Evolutionary conservation across 2,329 filamentous ascomycete genomes (phyloP).

Genomic region (Orbilia quercus): DNA sequence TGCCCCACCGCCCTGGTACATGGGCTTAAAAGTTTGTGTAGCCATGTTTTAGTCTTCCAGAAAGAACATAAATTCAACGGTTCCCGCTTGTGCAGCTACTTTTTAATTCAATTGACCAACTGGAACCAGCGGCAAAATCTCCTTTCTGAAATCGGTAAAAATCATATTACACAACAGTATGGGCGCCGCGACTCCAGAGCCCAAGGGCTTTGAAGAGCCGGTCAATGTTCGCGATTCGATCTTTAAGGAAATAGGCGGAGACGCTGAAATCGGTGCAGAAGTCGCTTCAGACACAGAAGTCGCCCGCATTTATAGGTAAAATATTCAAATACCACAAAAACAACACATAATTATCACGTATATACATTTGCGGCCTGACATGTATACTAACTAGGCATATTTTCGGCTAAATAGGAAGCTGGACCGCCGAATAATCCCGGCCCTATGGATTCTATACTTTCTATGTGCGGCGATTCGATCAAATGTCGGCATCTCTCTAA

Average conservation of each 20-base stretch:
- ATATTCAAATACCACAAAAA: constrained; percentile 37
- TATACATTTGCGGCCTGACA: constrained; percentile 31
- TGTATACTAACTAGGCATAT: constrained; percentile 57
- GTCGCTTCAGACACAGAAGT: constrained; percentile 58
- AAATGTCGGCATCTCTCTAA: constrained; percentile 92
- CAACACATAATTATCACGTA: background rate
- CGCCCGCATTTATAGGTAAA: constrained; percentile 63
- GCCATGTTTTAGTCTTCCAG: background rate
- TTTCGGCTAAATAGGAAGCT: constrained; percentile 66
- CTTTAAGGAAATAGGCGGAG: constrained; percentile 30
- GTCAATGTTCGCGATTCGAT: constrained; percentile 42
- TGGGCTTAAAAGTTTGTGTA: constrained; percentile 9
- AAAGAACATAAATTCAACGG: constrained; percentile 21
- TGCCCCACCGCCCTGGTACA: constrained; percentile 32
- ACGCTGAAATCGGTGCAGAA: constrained; percentile 44
- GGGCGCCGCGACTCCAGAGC: constrained; percentile 11
- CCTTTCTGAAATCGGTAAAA: constrained; percentile 2
- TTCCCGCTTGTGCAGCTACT: background rate
- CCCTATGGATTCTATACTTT: constrained; percentile 89
- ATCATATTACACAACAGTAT: constrained; percentile 10
- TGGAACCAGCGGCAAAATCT: background rate
- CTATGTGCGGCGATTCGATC: constrained; percentile 90
- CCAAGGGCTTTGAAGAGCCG: constrained; percentile 33
- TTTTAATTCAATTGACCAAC: background rate
- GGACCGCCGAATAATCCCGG: constrained; percentile 70